These are phyloP conservation scores for Psilocybe mexicana DNA, from an alignment of 1,284 basidiomycete genomes.

Conservation along the genomic window DNA sequence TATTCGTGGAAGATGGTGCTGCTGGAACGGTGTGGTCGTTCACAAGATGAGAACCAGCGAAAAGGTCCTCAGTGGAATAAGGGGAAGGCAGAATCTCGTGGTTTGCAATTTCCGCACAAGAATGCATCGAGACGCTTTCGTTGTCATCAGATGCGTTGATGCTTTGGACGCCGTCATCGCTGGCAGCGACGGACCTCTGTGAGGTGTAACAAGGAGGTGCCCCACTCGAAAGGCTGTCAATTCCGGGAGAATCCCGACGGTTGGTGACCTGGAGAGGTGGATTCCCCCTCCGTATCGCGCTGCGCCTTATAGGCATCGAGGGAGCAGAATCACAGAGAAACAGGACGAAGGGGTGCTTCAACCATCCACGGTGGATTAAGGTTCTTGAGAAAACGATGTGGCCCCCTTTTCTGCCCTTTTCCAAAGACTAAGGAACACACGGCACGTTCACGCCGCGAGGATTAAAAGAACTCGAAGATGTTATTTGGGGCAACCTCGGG, in stretches of 20 bases:
- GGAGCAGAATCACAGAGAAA: background rate
- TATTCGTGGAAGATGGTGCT: slow-evolving; percentile 9
- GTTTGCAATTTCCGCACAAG: slow-evolving; percentile 2
- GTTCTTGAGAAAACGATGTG: background rate
- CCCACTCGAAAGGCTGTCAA: slow-evolving; percentile 14
- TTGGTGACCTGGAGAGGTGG: background rate
- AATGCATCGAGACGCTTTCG: slow-evolving; percentile 9
- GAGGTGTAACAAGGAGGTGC: slow-evolving; percentile 19
- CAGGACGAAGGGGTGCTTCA: background rate
- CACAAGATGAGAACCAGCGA: background rate
- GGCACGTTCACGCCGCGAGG: background rate
- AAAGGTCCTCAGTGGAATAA: slow-evolving; percentile 21
- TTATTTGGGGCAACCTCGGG: slow-evolving; percentile 9
- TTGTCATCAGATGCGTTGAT: slow-evolving; percentile 6
- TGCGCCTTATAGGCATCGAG: slow-evolving; percentile 1
- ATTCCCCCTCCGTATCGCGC: background rate
- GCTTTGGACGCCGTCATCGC: background rate
- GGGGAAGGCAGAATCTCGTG: slow-evolving; percentile 18
- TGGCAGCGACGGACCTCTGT: slow-evolving; percentile 3
- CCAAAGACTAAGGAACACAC: background rate
- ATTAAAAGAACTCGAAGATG: slow-evolving; percentile 3
- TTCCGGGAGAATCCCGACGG: slow-evolving; percentile 8
- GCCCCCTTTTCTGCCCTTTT: background rate
- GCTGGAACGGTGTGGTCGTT: slow-evolving; percentile 1
- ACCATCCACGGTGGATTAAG: slow-evolving; percentile 1